Base-by-base conservation (phyloP, 768 basidiomycete genomes). In the Pilatotrama ljubarskyi region DNA sequence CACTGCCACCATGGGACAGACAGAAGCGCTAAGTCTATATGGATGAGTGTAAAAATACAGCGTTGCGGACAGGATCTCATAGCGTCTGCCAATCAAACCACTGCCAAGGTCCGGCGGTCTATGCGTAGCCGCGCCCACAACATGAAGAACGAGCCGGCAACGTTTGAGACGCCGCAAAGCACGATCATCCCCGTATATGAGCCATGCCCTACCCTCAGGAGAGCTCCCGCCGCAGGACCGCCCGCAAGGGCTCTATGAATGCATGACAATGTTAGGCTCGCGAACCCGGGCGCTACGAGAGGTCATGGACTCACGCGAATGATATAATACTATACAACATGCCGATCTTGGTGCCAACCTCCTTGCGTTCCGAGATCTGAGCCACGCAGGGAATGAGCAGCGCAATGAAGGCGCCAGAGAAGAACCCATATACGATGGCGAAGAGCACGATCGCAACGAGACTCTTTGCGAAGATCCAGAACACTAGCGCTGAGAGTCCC, bases 371-470 rank as follows among this genome's bases (percentile, higher is more conserved):
- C 26, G 86, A 86, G 50, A 89, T 86, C 66, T 86, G 83, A n/a
- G 81, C 84, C n/a, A 90, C 79, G 65, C 87, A 88, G 0, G 87
- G 86, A 15, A 81, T 85, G 60, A 89, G 72, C 41, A 89, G 77
- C 35, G 85, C 83, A 44, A 86, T 83, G 72, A 89, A 85, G 5
- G 86, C 84, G 7, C 88, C 88, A 0, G 83, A 85, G 47, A 82
- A 76, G 74, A 88, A 80, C 0, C 88, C 88, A 64, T 84, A 90
- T 0, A 80, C 38, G 2, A 76, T 74, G 1, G 85, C 79, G 54
- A 88, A 88, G 14, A 77, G 57, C 64, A 81, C 75, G 40, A 87
- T 69, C 44, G 74, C 63, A 5, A 69, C 70, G 22, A 83, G 62
- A 5, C 74, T 68, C 36, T 73, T 68, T 24, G 80, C 70, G 63